Evolutionary conservation across 2,329 filamentous ascomycete species (phyloP), one percentile per base, ranked within the genome.

Genomic region (Penicillium sp.): DNA sequence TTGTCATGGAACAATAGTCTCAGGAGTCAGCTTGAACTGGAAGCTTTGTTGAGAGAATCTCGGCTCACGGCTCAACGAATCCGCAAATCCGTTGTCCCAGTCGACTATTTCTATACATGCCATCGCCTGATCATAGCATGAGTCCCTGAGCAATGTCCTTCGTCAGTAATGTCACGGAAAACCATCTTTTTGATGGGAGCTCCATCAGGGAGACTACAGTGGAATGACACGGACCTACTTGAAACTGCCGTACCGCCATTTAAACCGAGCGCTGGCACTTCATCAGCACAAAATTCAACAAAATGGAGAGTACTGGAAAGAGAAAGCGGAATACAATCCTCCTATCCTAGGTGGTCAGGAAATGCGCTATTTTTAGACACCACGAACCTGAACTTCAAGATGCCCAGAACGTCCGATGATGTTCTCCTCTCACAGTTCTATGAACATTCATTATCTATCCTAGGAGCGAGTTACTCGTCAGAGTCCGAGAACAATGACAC

Each of bases 361-460:
- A 60, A 62, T 45, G 63, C 66, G 6, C 61, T 59, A 1, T 74
- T 74, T 56, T 55, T 74, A 11, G 68, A 65, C 5, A 66, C 65
- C 5, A 59, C 63, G 45, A 66, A 72, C 51, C 59, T 74, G 21
- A 47, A n/a, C 30, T 38, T 46, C n/a, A 58, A 58, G 28, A 48
- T 43, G 21, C 38, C 55, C 8, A 53, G 43, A 24, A 24, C 45
- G 20, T 40, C 24, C 21, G 49, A 54, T 42, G 75, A 76, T 8
- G 68, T 67, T 3, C 71, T 86, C 3, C 46, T 59, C 12, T 81
- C 83, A 3, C 81, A 86, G 56, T 95, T 94, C 69, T 89, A 90
- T 64, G 83, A 94, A 61, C 84, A 93, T 65, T 94, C 90, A 0
- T 80, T 95, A 49, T 82, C 85, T 1, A 74, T 87, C 14, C 84